Percentiles rank a stretch among this genome's conserved stretches.
These are phyloP conservation scores for Rhodomyrtus tomentosa DNA, from an alignment of 345 rosid species.

Conservation along the genomic window DNA sequence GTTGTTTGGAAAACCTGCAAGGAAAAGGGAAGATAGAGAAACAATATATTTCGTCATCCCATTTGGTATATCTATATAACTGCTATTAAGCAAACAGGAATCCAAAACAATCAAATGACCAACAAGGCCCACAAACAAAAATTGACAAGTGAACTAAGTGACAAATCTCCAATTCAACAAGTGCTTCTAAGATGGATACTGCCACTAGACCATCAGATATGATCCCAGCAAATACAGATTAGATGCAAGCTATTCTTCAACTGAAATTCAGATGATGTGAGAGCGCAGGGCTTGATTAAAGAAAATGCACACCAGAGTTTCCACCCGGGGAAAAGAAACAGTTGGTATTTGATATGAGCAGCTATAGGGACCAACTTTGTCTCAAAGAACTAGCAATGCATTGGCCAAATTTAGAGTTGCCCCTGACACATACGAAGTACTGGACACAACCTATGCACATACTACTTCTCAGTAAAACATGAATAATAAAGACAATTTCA, in stretches of 20 bases:
- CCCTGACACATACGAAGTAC: neutral
- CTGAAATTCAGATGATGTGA: neutral
- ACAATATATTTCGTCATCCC: neutral
- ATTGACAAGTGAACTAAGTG: neutral
- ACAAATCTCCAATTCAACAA: neutral
- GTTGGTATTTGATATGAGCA: neutral
- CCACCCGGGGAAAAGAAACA: neutral
- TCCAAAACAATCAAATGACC: neutral
- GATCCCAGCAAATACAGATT: neutral
- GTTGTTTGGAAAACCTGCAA: constrained; percentile 95
- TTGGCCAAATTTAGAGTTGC: neutral
- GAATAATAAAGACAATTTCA: neutral
- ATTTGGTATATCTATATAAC: neutral
- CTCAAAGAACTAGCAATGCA: neutral
- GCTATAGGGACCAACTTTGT: neutral
- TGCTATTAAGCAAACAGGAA: neutral
- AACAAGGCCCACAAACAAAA: neutral
- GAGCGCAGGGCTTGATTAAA: neutral
- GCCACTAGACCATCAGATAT: neutral
- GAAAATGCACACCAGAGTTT: neutral
- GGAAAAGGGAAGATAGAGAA: neutral
- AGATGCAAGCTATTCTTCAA: neutral
- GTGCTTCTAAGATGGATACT: neutral
- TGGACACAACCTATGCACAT: neutral
- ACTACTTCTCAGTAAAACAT: neutral